A percentile compares a stretch with the other conserved stretches of the same genome.
These are phyloP conservation scores for Yamadazyma dushanensis DNA, from an alignment of 1,139 yeast species.

Conservation along the genomic window DNA sequence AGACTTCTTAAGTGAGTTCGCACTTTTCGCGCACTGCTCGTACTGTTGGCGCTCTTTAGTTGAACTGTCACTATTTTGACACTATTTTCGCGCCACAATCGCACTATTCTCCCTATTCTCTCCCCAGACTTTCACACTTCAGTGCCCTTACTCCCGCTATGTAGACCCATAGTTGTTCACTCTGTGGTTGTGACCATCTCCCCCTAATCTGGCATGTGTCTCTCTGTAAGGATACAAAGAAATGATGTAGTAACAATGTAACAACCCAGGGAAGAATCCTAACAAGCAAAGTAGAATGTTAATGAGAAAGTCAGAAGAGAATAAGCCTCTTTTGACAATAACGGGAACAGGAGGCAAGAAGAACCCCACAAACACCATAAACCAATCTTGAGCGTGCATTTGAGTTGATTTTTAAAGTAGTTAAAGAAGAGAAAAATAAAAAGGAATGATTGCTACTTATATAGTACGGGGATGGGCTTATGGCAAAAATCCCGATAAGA, in stretches of 20 bases:
- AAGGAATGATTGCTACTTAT: constrained; percentile 2
- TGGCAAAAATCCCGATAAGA: background rate
- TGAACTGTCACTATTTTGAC: too few species aligned
- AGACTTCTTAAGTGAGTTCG: too few species aligned
- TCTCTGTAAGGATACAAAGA: constrained; percentile 54
- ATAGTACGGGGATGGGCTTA: background rate
- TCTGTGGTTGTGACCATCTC: constrained; percentile 32
- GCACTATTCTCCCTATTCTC: too few species aligned
- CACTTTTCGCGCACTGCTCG: too few species aligned
- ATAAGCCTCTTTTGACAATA: constrained; percentile 70
- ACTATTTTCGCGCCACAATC: too few species aligned
- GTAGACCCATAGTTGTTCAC: constrained; percentile 27
- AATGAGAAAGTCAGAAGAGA: constrained; percentile 69
- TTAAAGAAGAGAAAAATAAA: background rate
- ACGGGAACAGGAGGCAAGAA: constrained; percentile 86
- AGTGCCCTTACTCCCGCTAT: too few species aligned
- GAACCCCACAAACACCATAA: constrained; percentile 75
- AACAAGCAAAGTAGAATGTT: constrained; percentile 73
- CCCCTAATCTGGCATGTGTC: constrained; percentile 26
- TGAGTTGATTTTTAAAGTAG: too few species aligned
- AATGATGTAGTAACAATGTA: constrained; percentile 64
- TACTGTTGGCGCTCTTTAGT: too few species aligned
- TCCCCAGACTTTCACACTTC: too few species aligned
- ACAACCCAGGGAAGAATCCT: constrained; percentile 80
- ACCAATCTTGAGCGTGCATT: constrained; percentile 76